These are phyloP conservation scores for Dovyalis caffra DNA, from an alignment of 345 rosid genomes.

Conservation along the genomic window DNA sequence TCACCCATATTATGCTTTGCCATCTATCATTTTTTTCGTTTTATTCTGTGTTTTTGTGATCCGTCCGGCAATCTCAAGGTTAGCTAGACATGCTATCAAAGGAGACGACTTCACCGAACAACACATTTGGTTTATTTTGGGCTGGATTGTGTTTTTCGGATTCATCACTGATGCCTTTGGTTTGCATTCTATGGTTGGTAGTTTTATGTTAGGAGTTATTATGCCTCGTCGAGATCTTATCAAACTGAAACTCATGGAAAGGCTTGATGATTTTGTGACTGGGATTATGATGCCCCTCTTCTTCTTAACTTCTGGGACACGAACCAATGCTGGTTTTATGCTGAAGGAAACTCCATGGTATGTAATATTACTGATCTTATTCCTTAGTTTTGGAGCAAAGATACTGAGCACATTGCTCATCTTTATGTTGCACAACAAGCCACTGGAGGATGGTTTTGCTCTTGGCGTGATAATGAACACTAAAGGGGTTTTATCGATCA, in stretches of 20 bases:
- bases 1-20: background rate
- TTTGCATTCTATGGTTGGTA: conserved; percentile 50
- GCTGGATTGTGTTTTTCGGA: conserved; percentile 42
- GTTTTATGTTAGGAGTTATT: conserved; percentile 62
- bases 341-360: background rate
- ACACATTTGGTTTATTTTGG: conserved; percentile 44
- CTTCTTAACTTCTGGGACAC: conserved; percentile 42
- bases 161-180: conserved; percentile 53
- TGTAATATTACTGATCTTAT: conserved; percentile 15
- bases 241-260: conserved; percentile 1
- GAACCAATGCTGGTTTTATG: conserved; percentile 28
- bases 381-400: conserved; percentile 34
- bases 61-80: conserved; percentile 42
- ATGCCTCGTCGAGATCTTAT: conserved; percentile 24
- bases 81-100: conserved; percentile 13
- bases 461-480: conserved; percentile 67
- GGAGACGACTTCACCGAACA: conserved; percentile 32
- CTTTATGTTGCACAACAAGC: conserved; percentile 24
- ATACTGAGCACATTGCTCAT: conserved; percentile 36
- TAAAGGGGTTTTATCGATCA: conserved; percentile 56
- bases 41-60: conserved; percentile 24
- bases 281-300: conserved; percentile 50
- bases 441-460: conserved; percentile 38
- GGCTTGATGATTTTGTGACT: conserved; percentile 40
- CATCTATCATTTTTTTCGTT: conserved; percentile 28